Percentiles rank a stretch among this genome's conserved stretches.
Conservation (phyloP, 2,329 filamentous ascomycete genomes). For the Aspergillus japonicus region DNA sequence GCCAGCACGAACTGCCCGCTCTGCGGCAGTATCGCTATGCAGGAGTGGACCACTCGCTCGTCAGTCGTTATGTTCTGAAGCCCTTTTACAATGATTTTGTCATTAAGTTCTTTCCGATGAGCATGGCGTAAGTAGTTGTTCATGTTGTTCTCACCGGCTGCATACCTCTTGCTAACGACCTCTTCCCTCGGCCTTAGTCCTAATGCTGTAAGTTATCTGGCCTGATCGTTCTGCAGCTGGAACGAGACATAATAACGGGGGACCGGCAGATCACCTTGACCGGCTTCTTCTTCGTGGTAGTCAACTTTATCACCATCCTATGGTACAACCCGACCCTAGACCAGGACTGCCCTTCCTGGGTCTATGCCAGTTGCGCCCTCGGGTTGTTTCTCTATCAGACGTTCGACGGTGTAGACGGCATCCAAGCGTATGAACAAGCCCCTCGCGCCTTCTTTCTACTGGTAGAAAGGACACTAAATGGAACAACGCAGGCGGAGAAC, state of each 20-base stretch:
- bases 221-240: constrained; percentile 2
- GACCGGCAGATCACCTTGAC: constrained; percentile 71
- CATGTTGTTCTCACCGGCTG: constrained; percentile 7
- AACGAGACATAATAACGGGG: constrained; percentile 15
- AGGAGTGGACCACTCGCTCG: constrained; percentile 81
- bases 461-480: constrained; percentile 11
- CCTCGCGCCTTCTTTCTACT: constrained; percentile 23
- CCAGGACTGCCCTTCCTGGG: constrained; percentile 90
- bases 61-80: constrained; percentile 92
- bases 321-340: constrained; percentile 97
- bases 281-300: constrained; percentile 84
- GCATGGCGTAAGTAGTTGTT: constrained; percentile 69
- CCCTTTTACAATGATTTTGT: constrained; percentile 95
- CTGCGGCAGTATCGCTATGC: constrained; percentile 96
- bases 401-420: constrained; percentile 94
- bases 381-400: constrained; percentile 97
- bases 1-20: constrained; percentile 82
- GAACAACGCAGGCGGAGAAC: constrained; percentile 67
- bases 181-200: constrained; percentile 35
- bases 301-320: constrained; percentile 85
- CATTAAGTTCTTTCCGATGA: constrained; percentile 92
- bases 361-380: constrained; percentile 86
- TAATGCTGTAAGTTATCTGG: constrained; percentile 46
- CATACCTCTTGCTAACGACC: constrained; percentile 15
- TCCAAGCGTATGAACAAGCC: constrained; percentile 69